phyloP scores from a whole-genome alignment of 768 basidiomycete species.

The Auricularia sp. region DNA sequence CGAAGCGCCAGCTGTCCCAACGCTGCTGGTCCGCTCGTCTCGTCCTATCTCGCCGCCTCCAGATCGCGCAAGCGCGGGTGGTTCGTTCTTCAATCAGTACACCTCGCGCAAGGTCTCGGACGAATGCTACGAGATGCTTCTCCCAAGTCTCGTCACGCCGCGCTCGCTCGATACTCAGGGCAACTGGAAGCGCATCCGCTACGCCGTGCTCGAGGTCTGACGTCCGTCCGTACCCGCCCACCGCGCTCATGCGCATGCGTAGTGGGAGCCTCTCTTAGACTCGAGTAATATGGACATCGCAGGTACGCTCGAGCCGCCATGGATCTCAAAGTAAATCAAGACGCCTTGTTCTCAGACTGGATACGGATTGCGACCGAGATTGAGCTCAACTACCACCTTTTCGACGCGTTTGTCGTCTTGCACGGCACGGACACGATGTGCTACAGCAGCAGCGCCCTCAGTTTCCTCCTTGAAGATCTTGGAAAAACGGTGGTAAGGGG shows the following conservation, averaged over 20 bases:
- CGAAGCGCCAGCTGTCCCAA: conserved; percentile 22
- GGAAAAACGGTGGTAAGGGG: conserved; percentile 74
- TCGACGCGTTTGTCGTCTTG: conserved; percentile 84
- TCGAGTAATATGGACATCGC: conserved; percentile 82
- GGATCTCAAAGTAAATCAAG: conserved; percentile 6
- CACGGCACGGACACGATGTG: conserved; percentile 93
- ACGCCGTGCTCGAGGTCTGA: conserved; percentile 70
- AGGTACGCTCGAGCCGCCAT: conserved; percentile 31
- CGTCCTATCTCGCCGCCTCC: conserved; percentile 48
- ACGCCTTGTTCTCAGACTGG: conserved; percentile 50
- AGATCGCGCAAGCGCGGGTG: background rate
- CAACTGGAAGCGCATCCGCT: conserved; percentile 64
- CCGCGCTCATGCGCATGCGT: conserved; percentile 2
- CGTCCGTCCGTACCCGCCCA: background rate
- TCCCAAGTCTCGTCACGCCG: conserved; percentile 78
- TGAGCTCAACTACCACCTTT: conserved; percentile 76
- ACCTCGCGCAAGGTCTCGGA: conserved; percentile 42
- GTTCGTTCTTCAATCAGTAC: background rate
- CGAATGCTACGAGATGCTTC: conserved; percentile 56
- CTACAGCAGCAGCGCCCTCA: conserved; percentile 80
- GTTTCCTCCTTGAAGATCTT: conserved; percentile 86
- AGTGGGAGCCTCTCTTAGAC: conserved; percentile 85
- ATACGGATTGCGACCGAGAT: conserved; percentile 86
- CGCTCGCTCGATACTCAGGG: conserved; percentile 51
- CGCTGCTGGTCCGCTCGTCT: conserved; percentile 52